Evolutionary conservation across 352 stramenopile genomes (phyloP).

Genomic region (Phytophthora sansomeana): DNA sequence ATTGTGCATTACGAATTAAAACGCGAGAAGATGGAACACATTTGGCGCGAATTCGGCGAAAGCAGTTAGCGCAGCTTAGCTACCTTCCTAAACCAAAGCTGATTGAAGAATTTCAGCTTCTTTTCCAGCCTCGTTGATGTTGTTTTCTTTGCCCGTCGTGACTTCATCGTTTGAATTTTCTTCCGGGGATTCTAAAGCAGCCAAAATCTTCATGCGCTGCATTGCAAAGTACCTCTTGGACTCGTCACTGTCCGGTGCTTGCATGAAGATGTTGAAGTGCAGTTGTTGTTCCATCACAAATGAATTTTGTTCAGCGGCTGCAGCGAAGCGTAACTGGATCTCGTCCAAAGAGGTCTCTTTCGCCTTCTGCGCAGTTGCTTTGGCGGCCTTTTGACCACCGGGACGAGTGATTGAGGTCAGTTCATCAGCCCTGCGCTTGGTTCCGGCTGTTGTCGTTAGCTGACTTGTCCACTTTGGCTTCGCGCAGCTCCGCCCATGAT

Average conservation of each 20-base stretch:
- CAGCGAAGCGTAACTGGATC: not conserved
- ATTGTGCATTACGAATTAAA: not conserved
- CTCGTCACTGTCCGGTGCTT: not conserved
- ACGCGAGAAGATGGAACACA: not conserved
- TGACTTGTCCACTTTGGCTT: conserved; percentile 9
- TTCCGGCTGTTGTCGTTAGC: conserved; percentile 30
- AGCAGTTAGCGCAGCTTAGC: no score
- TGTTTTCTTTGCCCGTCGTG: no score
- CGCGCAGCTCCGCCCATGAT: not conserved
- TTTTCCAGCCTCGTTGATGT: not conserved
- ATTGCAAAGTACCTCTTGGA: not conserved
- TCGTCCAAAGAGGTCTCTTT: not conserved
- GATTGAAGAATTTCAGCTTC: not conserved
- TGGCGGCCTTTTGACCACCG: not conserved
- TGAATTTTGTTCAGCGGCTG: not conserved
- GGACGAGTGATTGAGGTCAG: not conserved
- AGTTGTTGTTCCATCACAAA: not conserved
- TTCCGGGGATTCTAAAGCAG: no score
- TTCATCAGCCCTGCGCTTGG: conserved; percentile 20
- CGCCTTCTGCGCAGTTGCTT: not conserved
- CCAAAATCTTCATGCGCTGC: not conserved
- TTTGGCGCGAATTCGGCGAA: not conserved
- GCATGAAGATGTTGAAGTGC: not conserved
- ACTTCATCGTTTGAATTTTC: no score
- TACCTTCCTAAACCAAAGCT: not conserved